These are phyloP conservation scores for Sonneratia alba DNA, from an alignment of 345 rosid genomes.

Conservation along the genomic window DNA sequence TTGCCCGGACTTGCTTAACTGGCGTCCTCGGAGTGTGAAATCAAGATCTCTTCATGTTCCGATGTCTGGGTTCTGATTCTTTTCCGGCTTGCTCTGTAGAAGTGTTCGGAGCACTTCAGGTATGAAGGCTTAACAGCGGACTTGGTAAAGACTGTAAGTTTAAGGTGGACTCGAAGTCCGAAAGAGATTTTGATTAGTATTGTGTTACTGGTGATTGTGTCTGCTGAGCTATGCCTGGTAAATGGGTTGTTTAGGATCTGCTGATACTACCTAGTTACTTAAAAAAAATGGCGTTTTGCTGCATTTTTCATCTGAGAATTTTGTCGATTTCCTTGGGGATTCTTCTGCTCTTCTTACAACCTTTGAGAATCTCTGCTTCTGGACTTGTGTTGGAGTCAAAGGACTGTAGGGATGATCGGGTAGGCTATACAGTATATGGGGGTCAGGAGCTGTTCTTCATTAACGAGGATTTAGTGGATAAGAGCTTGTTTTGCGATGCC, in stretches of 20 bases:
- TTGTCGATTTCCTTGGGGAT: slow-evolving; percentile 27
- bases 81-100: background rate
- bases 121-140: background rate
- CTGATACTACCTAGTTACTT: background rate
- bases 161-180: background rate
- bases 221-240: no score
- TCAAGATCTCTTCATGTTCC: background rate
- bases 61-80: no score
- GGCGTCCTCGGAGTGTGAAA: background rate
- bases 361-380: slow-evolving; percentile 27
- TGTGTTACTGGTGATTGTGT: background rate
- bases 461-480: slow-evolving; percentile 46
- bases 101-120: no score
- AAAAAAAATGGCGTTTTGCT: background rate
- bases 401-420: slow-evolving; percentile 43
- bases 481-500: slow-evolving; percentile 41
- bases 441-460: slow-evolving; percentile 39
- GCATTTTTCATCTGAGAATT: no score
- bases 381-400: slow-evolving; percentile 31
- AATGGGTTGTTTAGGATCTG: background rate
- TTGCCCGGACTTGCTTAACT: background rate
- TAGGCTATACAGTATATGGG: slow-evolving; percentile 28
- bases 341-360: slow-evolving; percentile 33
- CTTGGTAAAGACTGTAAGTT: background rate
- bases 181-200: background rate